Percentiles rank a stretch among this genome's conserved stretches.
These are phyloP conservation scores for Eucalyptus erythrocorys DNA, from an alignment of 345 rosid species.

Conservation along the genomic window DNA sequence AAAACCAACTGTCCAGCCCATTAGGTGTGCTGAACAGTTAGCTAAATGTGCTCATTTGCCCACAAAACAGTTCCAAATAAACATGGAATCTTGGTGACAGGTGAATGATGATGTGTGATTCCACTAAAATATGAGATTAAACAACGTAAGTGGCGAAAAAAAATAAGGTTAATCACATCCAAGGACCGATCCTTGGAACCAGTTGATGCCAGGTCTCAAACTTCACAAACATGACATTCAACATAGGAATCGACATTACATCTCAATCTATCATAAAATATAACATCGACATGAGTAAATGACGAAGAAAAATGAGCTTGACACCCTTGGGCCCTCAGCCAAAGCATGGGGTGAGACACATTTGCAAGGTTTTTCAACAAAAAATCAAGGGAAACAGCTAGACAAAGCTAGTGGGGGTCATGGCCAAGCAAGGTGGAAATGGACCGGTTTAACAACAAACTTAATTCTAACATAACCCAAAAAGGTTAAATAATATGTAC, in stretches of 20 bases:
- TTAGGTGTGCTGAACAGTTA: neutral
- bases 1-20: neutral
- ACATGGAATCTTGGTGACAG: neutral
- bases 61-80: neutral
- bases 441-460: neutral
- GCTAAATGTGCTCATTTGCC: neutral
- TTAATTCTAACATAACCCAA: neutral
- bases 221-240: no score
- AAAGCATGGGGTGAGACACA: neutral
- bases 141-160: no score
- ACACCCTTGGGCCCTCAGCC: neutral
- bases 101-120: neutral
- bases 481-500: neutral
- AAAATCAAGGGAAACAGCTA: neutral
- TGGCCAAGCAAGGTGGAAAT: neutral
- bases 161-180: no score
- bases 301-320: neutral
- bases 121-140: no score
- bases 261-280: no score
- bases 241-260: no score
- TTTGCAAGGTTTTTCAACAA: neutral
- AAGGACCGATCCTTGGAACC: no score
- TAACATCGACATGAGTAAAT: no score
- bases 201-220: no score
- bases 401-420: neutral